Conservation (phyloP, 2,329 filamentous ascomycete species). For the Fusarium humuli region DNA sequence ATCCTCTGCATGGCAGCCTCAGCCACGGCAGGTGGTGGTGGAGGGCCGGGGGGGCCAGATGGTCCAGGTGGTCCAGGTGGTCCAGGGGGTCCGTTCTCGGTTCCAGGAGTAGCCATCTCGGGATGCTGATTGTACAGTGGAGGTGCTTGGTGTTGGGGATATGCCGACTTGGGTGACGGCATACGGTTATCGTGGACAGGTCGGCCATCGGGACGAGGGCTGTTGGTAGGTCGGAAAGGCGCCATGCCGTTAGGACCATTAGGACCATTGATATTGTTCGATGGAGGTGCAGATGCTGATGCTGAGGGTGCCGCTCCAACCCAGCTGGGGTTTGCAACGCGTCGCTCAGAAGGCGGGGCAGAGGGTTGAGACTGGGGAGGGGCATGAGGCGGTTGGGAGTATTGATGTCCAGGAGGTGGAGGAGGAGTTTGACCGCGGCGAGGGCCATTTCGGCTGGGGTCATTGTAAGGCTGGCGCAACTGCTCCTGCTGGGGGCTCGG, state of each 20-base stretch:
- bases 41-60: constrained; percentile 38
- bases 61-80: constrained; percentile 34
- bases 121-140: constrained; percentile 76
- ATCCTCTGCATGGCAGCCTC: constrained; percentile 73
- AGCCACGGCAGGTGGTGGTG: constrained; percentile 67
- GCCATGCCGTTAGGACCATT: constrained; percentile 67
- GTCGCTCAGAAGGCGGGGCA: constrained; percentile 62
- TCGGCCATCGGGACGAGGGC: constrained; percentile 85
- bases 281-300: constrained; percentile 53
- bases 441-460: constrained; percentile 48
- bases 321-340: constrained; percentile 71
- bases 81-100: constrained; percentile 61
- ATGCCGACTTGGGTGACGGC: constrained; percentile 90
- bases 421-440: constrained; percentile 61
- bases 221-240: constrained; percentile 77
- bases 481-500: constrained; percentile 80
- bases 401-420: constrained; percentile 59
- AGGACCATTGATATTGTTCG: constrained; percentile 52
- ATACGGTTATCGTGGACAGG: constrained; percentile 86
- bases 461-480: constrained; percentile 71
- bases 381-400: constrained; percentile 62
- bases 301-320: constrained; percentile 63
- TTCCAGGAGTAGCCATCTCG: constrained; percentile 69
- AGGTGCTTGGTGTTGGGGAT: constrained; percentile 77
- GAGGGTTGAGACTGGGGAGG: constrained; percentile 60